phyloP scores from a whole-genome alignment of 352 stramenopile species.

The Globisporangium recalcitrans region DNA sequence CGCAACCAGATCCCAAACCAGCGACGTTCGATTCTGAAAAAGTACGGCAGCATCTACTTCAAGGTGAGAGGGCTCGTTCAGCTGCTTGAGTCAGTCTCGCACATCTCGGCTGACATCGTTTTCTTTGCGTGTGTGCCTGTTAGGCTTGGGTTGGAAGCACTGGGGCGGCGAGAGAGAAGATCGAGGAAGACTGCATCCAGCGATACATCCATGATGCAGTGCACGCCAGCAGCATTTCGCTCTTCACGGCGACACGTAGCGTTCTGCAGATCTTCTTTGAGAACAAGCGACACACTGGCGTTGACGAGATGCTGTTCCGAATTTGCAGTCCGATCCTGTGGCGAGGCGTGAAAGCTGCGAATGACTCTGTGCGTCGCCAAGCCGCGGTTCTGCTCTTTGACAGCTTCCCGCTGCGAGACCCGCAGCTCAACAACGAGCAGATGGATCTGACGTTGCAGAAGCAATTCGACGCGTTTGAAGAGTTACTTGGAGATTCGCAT shows the following conservation, averaged over 20 bases:
- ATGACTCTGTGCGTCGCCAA: slow-evolving; percentile 80
- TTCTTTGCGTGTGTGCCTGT: not conserved
- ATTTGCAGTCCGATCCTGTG: slow-evolving; percentile 83
- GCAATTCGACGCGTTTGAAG: slow-evolving; percentile 81
- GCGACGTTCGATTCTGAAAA: slow-evolving; percentile 75
- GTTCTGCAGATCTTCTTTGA: slow-evolving; percentile 84
- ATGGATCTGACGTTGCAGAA: slow-evolving; percentile 75
- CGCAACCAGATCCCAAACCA: slow-evolving; percentile 83
- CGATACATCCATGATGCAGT: slow-evolving; percentile 70
- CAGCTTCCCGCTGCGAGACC: slow-evolving; percentile 78
- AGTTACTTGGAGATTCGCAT: slow-evolving; percentile 66
- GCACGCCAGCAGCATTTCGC: slow-evolving; percentile 54
- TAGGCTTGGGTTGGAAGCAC: slow-evolving; percentile 60
- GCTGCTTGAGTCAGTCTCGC: no score
- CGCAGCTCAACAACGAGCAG: slow-evolving; percentile 66
- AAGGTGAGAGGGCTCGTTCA: slow-evolving; percentile 22
- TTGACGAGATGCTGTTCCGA: slow-evolving; percentile 83
- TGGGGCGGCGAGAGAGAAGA: slow-evolving; percentile 45
- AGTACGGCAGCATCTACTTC: slow-evolving; percentile 81
- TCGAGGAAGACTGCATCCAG: slow-evolving; percentile 85
- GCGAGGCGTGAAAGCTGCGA: slow-evolving; percentile 77
- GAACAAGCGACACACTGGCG: slow-evolving; percentile 73
- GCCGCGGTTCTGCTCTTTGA: slow-evolving; percentile 79
- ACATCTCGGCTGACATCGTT: not conserved
- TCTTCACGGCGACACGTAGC: slow-evolving; percentile 61